These are phyloP conservation scores for Verticillium klebahnii DNA, from an alignment of 2,329 filamentous ascomycete species.

Conservation along the genomic window DNA sequence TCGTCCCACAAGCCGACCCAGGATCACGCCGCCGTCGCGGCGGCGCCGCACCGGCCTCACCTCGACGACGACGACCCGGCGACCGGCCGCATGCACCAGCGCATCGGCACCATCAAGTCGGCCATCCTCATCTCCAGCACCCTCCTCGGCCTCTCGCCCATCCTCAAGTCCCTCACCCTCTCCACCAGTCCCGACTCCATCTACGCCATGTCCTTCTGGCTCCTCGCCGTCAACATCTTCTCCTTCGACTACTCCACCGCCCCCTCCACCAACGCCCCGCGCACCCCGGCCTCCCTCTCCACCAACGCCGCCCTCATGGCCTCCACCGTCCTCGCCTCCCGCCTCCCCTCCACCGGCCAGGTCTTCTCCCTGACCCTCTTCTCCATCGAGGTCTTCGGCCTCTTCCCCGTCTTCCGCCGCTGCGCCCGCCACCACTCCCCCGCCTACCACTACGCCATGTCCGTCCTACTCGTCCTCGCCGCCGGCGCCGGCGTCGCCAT, in stretches of 20 bases:
- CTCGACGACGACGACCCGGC: conserved; percentile 25
- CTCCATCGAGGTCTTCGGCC: conserved; percentile 92
- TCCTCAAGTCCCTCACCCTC: conserved; percentile 90
- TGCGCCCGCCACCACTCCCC: conserved; percentile 80
- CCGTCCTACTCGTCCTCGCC: conserved; percentile 68
- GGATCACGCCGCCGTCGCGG: conserved; percentile 19
- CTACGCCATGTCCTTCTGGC: conserved; percentile 93
- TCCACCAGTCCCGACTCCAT: conserved; percentile 94
- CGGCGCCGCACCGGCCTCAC: conserved; percentile 19
- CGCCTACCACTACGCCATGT: conserved; percentile 74
- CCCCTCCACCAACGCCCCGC: conserved; percentile 32
- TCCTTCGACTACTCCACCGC: conserved; percentile 93
- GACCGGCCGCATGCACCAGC: conserved; percentile 40
- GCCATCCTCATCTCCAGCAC: conserved; percentile 90
- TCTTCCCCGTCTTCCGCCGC: conserved; percentile 95
- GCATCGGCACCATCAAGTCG: conserved; percentile 81
- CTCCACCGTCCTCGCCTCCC: conserved; percentile 85
- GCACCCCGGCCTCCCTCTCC: conserved; percentile 64
- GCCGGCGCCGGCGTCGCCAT: conserved; percentile 75
- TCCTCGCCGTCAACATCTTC: conserved; percentile 92
- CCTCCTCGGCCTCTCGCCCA: conserved; percentile 85
- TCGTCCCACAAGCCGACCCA: conserved; percentile 14
- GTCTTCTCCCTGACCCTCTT: conserved; percentile 95
- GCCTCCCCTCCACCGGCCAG: conserved; percentile 83
- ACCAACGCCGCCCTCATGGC: conserved; percentile 98